Conservation (phyloP, 192 early-diverging fungal genomes). For the Coemansia sp. region DNA sequence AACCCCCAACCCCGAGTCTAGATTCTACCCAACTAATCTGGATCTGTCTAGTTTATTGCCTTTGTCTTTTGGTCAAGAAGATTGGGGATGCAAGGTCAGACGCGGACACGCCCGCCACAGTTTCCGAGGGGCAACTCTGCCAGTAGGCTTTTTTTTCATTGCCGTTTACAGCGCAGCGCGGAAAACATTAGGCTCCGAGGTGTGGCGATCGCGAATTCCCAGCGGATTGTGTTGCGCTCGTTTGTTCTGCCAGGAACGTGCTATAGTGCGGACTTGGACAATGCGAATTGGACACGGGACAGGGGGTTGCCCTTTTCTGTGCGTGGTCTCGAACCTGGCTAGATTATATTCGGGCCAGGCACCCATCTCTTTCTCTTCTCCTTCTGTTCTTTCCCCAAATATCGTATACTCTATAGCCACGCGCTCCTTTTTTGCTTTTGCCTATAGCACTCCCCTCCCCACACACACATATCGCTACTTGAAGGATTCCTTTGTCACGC, state of each 20-base stretch:
- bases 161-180: background rate
- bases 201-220: background rate
- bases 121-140: no score
- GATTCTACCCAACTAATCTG: no score
- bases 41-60: no score
- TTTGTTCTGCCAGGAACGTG: background rate
- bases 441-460: background rate
- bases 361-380: constrained; percentile 2
- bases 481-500: constrained; percentile 7
- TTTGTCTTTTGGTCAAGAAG: no score
- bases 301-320: background rate
- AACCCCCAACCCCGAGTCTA: no score
- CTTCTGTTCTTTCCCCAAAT: constrained; percentile 8
- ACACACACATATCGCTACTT: constrained; percentile 6
- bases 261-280: constrained; percentile 25
- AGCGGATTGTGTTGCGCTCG: background rate
- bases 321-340: background rate
- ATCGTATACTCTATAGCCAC: constrained; percentile 13
- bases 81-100: no score
- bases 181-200: background rate
- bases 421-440: constrained; percentile 1
- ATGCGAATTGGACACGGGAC: constrained; percentile 41
- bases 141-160: no score
- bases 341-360: constrained; percentile 14
- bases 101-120: no score